These are phyloP conservation scores for Citrus cavaleriei DNA, from an alignment of 345 rosid genomes.

Conservation along the genomic window DNA sequence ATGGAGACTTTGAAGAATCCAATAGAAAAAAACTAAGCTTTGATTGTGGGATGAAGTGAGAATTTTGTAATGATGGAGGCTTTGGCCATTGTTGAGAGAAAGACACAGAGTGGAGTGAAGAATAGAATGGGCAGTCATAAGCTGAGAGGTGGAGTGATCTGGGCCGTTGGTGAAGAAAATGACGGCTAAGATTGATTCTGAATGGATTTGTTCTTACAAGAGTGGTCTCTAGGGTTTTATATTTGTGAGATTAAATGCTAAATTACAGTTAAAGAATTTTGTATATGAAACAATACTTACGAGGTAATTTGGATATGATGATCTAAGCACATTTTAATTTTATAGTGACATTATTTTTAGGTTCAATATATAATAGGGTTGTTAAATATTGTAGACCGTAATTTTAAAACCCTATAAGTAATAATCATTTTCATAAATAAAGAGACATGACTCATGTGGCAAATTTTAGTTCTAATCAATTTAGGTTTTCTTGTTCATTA, in stretches of 20 bases:
- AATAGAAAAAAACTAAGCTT: background rate
- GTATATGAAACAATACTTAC: too few species aligned
- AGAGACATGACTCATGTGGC: background rate
- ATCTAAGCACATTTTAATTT: background rate
- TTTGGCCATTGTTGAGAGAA: constrained; percentile 5
- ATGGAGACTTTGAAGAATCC: background rate
- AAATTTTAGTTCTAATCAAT: background rate
- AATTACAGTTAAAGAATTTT: background rate
- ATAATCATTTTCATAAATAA: background rate
- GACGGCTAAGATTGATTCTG: constrained; percentile 34
- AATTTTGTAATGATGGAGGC: constrained; percentile 6
- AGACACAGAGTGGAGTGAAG: constrained; percentile 18
- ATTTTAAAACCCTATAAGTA: background rate
- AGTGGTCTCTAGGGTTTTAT: constrained; percentile 42
- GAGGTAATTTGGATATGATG: background rate
- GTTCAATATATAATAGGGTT: too few species aligned
- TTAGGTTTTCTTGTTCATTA: background rate
- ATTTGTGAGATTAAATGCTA: constrained; percentile 7
- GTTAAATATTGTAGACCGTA: background rate
- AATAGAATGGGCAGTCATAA: constrained; percentile 32
- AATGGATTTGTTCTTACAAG: constrained; percentile 29
- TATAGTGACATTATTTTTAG: background rate
- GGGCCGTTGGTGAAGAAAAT: constrained; percentile 27
- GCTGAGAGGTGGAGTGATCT: constrained; percentile 22
- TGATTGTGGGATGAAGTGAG: background rate